Conservation (phyloP, 495 filamentous ascomycete genomes). For the Aspergillus carlsbadensis region DNA sequence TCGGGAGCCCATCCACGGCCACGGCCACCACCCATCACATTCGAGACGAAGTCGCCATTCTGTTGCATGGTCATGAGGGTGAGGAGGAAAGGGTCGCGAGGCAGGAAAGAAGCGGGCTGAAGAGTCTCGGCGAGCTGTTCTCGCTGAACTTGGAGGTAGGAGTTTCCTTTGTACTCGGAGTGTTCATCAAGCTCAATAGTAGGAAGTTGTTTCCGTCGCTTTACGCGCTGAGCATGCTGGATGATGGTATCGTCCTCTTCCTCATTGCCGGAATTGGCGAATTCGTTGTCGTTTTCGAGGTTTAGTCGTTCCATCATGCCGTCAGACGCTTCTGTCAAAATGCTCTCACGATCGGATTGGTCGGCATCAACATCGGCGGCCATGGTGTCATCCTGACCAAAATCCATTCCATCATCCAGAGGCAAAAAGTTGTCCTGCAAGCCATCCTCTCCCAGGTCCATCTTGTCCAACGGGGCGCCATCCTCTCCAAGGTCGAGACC, state of each 20-base stretch:
- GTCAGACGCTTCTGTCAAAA: slow-evolving; percentile 43
- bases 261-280: slow-evolving; percentile 50
- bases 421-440: slow-evolving; percentile 32
- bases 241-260: slow-evolving; percentile 53
- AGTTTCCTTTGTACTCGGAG: slow-evolving; percentile 53
- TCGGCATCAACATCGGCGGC: slow-evolving; percentile 55
- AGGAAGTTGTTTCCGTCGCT: slow-evolving; percentile 67
- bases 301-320: slow-evolving; percentile 58
- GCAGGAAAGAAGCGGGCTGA: slow-evolving; percentile 73
- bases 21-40: slow-evolving; percentile 70
- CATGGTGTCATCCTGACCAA: slow-evolving; percentile 45
- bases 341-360: slow-evolving; percentile 57
- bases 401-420: slow-evolving; percentile 45
- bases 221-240: slow-evolving; percentile 64
- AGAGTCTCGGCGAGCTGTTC: slow-evolving; percentile 77
- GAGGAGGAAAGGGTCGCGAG: slow-evolving; percentile 80
- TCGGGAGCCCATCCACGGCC: slow-evolving; percentile 86
- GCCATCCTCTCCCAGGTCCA: slow-evolving; percentile 34
- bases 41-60: slow-evolving; percentile 81
- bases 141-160: slow-evolving; percentile 74
- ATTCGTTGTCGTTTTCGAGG: slow-evolving; percentile 47
- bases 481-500: slow-evolving; percentile 55
- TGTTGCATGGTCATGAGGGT: slow-evolving; percentile 89
- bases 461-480: slow-evolving; percentile 44
- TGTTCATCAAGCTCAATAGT: slow-evolving; percentile 63